These are phyloP conservation scores for Trichocladium antarcticum DNA, from an alignment of 495 filamentous ascomycete species.

Conservation along the genomic window DNA sequence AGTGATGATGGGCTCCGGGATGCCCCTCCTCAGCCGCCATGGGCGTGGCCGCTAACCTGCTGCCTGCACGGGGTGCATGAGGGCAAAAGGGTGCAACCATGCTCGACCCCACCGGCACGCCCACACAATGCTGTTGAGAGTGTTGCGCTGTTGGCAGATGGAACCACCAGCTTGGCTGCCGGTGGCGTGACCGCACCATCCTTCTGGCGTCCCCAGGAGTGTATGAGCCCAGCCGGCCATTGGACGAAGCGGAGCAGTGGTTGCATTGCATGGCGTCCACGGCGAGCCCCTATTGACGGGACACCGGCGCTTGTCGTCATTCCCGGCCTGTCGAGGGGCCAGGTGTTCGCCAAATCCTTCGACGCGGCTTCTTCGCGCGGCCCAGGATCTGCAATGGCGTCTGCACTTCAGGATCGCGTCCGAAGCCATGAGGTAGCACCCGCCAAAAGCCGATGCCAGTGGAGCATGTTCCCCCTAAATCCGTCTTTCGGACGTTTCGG, in stretches of 20 bases:
- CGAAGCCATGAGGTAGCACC: background rate
- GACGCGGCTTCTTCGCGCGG: background rate
- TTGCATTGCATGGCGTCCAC: slow-evolving; percentile 11
- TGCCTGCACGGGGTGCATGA: slow-evolving; percentile 1
- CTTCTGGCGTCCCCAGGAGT: background rate
- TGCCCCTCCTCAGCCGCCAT: slow-evolving; percentile 11
- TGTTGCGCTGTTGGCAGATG: background rate
- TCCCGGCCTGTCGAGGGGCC: slow-evolving; percentile 6
- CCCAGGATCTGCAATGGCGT: background rate
- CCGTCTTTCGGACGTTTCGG: background rate
- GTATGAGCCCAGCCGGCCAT: background rate
- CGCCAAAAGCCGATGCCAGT: background rate
- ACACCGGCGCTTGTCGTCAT: background rate
- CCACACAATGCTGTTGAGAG: background rate
- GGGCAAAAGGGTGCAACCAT: background rate
- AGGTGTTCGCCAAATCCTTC: background rate
- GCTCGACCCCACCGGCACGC: background rate
- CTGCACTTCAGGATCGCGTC: background rate
- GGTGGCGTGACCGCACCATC: slow-evolving; percentile 3
- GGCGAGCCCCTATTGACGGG: background rate
- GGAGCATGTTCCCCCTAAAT: background rate
- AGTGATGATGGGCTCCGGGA: slow-evolving; percentile 3
- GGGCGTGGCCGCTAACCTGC: background rate
- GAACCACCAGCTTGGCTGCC: slow-evolving; percentile 11
- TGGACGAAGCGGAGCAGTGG: background rate